Conservation (phyloP, 2,329 filamentous ascomycete species). For the Coniochaeta sp. region DNA sequence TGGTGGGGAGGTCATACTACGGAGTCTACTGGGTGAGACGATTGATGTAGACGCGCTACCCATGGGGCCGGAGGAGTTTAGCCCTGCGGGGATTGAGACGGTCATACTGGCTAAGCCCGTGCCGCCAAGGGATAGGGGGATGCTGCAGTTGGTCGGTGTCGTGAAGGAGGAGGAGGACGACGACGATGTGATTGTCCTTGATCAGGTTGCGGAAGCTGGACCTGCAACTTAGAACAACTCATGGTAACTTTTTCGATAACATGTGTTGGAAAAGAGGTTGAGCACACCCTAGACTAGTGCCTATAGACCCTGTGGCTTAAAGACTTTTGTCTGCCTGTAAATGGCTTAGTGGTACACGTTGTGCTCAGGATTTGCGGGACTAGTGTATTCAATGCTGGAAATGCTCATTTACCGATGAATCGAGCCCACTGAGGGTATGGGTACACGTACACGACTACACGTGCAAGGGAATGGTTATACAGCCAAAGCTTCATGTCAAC, state of each 20-base stretch:
- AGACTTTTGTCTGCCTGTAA: no score
- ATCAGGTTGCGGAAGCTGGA: not conserved
- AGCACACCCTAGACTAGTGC: not conserved
- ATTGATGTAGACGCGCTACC: constrained; percentile 80
- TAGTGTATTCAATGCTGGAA: no score
- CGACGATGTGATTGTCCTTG: constrained; percentile 13
- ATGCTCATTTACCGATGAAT: no score
- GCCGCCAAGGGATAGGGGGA: constrained; percentile 24
- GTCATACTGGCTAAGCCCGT: constrained; percentile 68
- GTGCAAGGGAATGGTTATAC: not conserved
- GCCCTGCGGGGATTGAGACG: constrained; percentile 71
- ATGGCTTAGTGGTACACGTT: no score
- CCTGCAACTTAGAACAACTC: not conserved
- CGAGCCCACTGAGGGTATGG: no score
- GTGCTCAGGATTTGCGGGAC: no score
- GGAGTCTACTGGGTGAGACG: constrained; percentile 63
- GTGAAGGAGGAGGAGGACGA: constrained; percentile 14
- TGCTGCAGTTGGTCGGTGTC: constrained; percentile 8
- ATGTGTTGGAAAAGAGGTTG: not conserved
- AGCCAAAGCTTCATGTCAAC: not conserved
- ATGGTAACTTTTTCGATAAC: not conserved
- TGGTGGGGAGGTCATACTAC: constrained; percentile 74
- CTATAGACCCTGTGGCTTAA: not conserved
- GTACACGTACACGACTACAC: no score
- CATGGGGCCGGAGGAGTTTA: constrained; percentile 70